These are phyloP conservation scores for Trichosporon inkin DNA, from an alignment of 1,284 basidiomycete species.

Conservation along the genomic window DNA sequence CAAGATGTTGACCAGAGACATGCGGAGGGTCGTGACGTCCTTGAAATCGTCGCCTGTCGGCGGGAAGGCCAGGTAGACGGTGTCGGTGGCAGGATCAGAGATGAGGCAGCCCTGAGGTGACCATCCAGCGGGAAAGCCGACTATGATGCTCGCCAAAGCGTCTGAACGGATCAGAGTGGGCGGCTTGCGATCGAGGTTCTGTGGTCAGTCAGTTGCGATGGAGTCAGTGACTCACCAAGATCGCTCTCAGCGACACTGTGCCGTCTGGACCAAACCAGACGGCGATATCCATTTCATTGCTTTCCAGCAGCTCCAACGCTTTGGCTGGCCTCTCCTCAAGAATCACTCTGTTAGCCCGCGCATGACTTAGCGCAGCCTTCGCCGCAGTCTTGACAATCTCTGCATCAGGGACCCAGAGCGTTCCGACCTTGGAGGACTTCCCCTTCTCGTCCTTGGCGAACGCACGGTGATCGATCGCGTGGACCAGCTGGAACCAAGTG, in stretches of 20 bases:
- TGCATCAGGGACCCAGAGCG: conserved; percentile 36
- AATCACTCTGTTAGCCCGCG: conserved; percentile 49
- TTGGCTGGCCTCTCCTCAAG: conserved; percentile 17
- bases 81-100: conserved; percentile 55
- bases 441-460: conserved; percentile 45
- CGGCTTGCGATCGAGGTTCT: conserved; percentile 84
- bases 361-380: conserved; percentile 23
- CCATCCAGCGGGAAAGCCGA: conserved; percentile 5
- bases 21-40: conserved; percentile 17
- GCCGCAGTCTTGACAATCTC: conserved; percentile 27
- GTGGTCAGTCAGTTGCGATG: background rate
- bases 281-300: conserved; percentile 74
- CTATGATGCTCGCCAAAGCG: conserved; percentile 59
- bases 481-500: conserved; percentile 75
- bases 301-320: conserved; percentile 41
- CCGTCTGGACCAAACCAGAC: conserved; percentile 68
- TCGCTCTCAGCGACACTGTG: conserved; percentile 64
- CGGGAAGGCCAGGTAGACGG: conserved; percentile 49
- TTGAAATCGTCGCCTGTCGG: conserved; percentile 1
- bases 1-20: conserved; percentile 28
- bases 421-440: conserved; percentile 23
- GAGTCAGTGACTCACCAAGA: conserved; percentile 59
- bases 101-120: conserved; percentile 59
- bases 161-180: conserved; percentile 77
- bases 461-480: conserved; percentile 57